Evolutionary conservation across 2,329 filamentous ascomycete species (phyloP), one percentile per base, ranked within the genome.

Genomic region (Pochonia chlamydosporia): DNA sequence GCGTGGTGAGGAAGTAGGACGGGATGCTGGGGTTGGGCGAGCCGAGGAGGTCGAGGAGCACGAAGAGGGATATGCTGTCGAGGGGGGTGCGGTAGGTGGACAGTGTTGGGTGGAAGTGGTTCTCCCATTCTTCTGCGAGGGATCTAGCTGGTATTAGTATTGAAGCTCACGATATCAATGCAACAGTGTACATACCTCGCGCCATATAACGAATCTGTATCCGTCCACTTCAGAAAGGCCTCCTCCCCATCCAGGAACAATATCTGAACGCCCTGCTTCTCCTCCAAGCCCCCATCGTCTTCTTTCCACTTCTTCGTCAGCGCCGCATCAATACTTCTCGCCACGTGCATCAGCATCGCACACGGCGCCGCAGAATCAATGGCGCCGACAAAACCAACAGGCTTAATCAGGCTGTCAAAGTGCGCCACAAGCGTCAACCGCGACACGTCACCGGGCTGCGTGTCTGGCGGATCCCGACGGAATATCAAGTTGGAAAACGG

Each of bases 341-440:
- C 88, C 11, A 85, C 82, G 63, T 96, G 88, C 80, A 99, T 78
- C 49, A 99, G 75, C 76, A 97, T 90, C 0, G 93, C 93, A 65
- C 92, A 97, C 9, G 93, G 91, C 16, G 88, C 93, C 1, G 93
- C 93, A 58, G 89, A 96, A 62, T 99, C 93, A 13, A 82, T 95
- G 1, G 92, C 93, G 1, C 93, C 93, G 49, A 99, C 87, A 63
- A 99, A 99, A 1, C 90, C 92, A 51, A 83, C 71, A 0, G 91
- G 92, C 23, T 73, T 74, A 49, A 86, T 76, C 67, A 95, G 87
- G 62, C 84, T 91, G 59, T 99, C 93, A 64, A 96, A 97, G 63
- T 99, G 93, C 35, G 93, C 93, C 6, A 92, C 93, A 46, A 99
- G 75, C 13, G 89, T 92, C 60, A 97, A 70, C 42, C 90, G 74